Conservation (phyloP, 768 basidiomycete species). For the Lyophyllum atratum region DNA sequence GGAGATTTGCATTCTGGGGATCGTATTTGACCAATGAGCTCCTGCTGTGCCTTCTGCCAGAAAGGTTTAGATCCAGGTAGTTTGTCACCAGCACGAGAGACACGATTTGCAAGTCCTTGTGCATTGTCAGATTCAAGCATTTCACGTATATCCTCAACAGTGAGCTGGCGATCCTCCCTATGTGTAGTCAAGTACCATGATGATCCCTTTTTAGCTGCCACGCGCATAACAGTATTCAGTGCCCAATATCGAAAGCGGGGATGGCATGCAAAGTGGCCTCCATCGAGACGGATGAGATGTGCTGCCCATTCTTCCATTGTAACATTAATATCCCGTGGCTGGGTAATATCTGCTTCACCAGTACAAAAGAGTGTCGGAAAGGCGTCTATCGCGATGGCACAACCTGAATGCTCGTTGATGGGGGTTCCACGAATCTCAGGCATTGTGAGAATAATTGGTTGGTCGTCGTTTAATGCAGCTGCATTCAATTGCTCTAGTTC, state of each 20-base stretch:
- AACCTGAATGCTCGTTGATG: slow-evolving; percentile 12
- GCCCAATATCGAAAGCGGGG: slow-evolving; percentile 10
- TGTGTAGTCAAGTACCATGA: slow-evolving; percentile 9
- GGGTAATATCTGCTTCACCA: slow-evolving; percentile 1
- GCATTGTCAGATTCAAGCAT: slow-evolving; percentile 14
- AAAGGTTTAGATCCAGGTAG: slow-evolving; percentile 23
- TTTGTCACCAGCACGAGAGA: slow-evolving; percentile 18
- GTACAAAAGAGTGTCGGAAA: slow-evolving; percentile 25
- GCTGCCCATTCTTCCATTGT: slow-evolving; percentile 11
- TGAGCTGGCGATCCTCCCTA: slow-evolving; percentile 5
- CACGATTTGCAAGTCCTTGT: slow-evolving; percentile 12
- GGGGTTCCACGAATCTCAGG: slow-evolving; percentile 6
- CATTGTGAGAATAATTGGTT: slow-evolving; percentile 6
- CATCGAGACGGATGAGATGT: slow-evolving; percentile 9
- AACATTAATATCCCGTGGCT: neutral
- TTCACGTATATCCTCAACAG: slow-evolving; percentile 1
- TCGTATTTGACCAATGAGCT: slow-evolving; percentile 15
- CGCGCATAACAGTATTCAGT: slow-evolving; percentile 6
- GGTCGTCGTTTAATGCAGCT: neutral
- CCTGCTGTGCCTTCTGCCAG: slow-evolving; percentile 14
- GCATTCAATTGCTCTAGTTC: neutral
- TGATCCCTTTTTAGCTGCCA: slow-evolving; percentile 8
- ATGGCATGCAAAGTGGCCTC: slow-evolving; percentile 21
- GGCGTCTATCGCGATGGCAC: slow-evolving; percentile 17
- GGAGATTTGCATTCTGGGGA: slow-evolving; percentile 22